Evolutionary conservation across 1,284 basidiomycete genomes (phyloP).

Genomic region (Trichosporon ovoides): DNA sequence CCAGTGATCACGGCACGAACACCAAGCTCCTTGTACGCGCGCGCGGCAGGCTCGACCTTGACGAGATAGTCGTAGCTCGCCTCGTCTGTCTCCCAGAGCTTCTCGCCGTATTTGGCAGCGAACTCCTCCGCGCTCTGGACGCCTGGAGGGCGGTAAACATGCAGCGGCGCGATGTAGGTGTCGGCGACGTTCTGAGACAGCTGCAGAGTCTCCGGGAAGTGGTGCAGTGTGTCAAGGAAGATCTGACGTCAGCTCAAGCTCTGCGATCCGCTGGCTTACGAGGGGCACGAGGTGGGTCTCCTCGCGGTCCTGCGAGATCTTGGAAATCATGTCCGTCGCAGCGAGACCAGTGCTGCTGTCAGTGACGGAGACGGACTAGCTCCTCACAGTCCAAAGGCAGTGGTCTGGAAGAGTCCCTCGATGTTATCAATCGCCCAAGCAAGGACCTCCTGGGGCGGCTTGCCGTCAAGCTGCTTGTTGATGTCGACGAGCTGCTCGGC

Average conservation of each 20-base stretch:
- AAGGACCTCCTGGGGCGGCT: constrained; percentile 75
- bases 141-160: constrained; percentile 73
- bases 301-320: constrained; percentile 54
- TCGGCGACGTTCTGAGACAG: constrained; percentile 73
- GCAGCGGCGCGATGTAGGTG: constrained; percentile 67
- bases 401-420: constrained; percentile 73
- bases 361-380: not conserved
- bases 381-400: constrained; percentile 73
- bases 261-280: constrained; percentile 19
- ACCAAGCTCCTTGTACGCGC: constrained; percentile 75
- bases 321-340: constrained; percentile 85
- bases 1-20: constrained; percentile 92
- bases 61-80: constrained; percentile 85
- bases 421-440: constrained; percentile 74
- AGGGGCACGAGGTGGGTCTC: constrained; percentile 51
- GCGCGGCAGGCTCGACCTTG: constrained; percentile 90
- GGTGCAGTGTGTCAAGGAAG: constrained; percentile 94
- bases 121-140: constrained; percentile 69
- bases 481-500: constrained; percentile 60
- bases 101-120: constrained; percentile 72
- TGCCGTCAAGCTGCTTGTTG: constrained; percentile 65
- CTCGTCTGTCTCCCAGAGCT: constrained; percentile 86
- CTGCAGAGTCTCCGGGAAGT: constrained; percentile 88
- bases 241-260: constrained; percentile 51
- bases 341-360: constrained; percentile 67